A percentile compares a stretch with the other conserved stretches of the same genome.
Evolutionary conservation across 2,329 filamentous ascomycete genomes (phyloP).

Genomic region (Beauveria medogensis): DNA sequence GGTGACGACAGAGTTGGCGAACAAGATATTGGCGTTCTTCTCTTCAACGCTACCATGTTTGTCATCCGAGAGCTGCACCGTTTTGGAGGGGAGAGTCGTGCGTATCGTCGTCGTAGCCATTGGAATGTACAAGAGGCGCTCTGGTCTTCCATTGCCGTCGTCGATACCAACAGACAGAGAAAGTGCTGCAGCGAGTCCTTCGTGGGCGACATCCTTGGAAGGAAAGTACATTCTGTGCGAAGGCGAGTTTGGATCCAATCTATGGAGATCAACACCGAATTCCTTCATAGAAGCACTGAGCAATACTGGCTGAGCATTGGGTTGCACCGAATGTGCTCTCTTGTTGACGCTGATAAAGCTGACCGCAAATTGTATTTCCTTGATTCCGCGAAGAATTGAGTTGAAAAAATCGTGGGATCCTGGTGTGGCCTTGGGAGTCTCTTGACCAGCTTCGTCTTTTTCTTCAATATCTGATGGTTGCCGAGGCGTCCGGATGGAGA

Average conservation of each 20-base stretch:
- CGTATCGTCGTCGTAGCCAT: conserved; percentile 96
- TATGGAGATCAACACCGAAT: conserved; percentile 83
- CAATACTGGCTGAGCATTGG: conserved; percentile 62
- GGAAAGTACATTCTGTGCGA: conserved; percentile 99
- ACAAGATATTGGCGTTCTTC: conserved; percentile 90
- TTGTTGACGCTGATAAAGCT: conserved; percentile 85
- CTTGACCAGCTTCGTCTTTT: conserved; percentile 51
- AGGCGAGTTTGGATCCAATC: conserved; percentile 84
- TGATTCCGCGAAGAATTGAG: conserved; percentile 84
- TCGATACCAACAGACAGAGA: conserved; percentile 89
- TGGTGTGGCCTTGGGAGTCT: conserved; percentile 69
- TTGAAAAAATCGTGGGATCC: conserved; percentile 89
- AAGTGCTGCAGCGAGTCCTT: conserved; percentile 83
- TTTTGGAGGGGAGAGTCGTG: conserved; percentile 91
- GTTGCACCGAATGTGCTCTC: conserved; percentile 60
- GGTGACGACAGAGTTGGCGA: conserved; percentile 91
- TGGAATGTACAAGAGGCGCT: conserved; percentile 84
- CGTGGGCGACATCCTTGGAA: conserved; percentile 84
- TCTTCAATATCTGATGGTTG: conserved; percentile 55
- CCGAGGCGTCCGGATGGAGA: conserved; percentile 64
- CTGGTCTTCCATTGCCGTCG: conserved; percentile 76
- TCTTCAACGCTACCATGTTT: conserved; percentile 63
- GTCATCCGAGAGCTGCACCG: conserved; percentile 68
- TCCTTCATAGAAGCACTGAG: conserved; percentile 94
- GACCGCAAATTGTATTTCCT: conserved; percentile 92